Conservation (phyloP, 805 yeast species). For the Yamadazyma olivae region DNA sequence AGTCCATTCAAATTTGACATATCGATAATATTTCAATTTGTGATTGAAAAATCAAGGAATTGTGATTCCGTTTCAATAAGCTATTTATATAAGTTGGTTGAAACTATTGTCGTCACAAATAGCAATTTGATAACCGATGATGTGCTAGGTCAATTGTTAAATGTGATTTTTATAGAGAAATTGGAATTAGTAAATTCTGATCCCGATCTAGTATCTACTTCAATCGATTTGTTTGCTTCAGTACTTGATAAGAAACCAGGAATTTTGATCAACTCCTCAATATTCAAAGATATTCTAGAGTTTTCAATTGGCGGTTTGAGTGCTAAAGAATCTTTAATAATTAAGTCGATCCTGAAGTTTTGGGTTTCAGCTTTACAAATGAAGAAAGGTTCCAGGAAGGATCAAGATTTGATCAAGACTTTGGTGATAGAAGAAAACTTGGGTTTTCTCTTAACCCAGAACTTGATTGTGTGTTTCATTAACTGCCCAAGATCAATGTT, state of each 20-base stretch:
- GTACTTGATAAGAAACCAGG: slow-evolving; percentile 49
- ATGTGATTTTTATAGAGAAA: slow-evolving; percentile 35
- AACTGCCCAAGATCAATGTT: slow-evolving; percentile 55
- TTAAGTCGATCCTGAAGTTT: slow-evolving; percentile 51
- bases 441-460: slow-evolving; percentile 22
- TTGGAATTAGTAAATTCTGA: slow-evolving; percentile 42
- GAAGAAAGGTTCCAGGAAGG: slow-evolving; percentile 43
- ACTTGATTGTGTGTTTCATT: slow-evolving; percentile 34
- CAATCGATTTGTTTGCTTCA: slow-evolving; percentile 49
- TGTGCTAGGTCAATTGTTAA: slow-evolving; percentile 34
- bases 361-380: slow-evolving; percentile 51
- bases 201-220: slow-evolving; percentile 56
- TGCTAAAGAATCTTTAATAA: slow-evolving; percentile 52
- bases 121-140: slow-evolving; percentile 25
- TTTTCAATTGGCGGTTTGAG: slow-evolving; percentile 38
- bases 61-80: slow-evolving; percentile 37
- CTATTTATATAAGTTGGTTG: slow-evolving; percentile 42
- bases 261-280: slow-evolving; percentile 29
- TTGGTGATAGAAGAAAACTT: slow-evolving; percentile 11
- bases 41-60: slow-evolving; percentile 27
- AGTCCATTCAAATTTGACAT: slow-evolving; percentile 65
- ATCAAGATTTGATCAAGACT: slow-evolving; percentile 29
- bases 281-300: slow-evolving; percentile 20
- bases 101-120: slow-evolving; percentile 40
- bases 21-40: slow-evolving; percentile 37